These are phyloP conservation scores for Vigna angularis DNA, from an alignment of 306 rosid genomes.

Conservation along the genomic window DNA sequence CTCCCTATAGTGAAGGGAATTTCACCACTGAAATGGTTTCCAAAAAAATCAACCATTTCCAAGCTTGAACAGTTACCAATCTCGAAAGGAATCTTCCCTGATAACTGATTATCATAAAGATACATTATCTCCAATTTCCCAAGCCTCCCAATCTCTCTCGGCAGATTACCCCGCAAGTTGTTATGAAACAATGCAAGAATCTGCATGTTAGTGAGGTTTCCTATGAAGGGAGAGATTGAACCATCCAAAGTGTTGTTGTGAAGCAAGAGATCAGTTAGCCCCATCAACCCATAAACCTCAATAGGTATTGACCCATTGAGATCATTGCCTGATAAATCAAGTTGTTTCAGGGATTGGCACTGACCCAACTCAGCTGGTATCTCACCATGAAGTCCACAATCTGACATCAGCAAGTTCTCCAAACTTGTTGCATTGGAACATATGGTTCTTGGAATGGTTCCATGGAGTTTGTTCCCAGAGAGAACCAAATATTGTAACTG, in stretches of 20 bases:
- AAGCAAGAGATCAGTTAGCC: constrained; percentile 64
- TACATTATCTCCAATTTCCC: constrained; percentile 59
- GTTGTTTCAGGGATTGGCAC: constrained; percentile 64
- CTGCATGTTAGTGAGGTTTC: constrained; percentile 65
- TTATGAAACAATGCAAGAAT: constrained; percentile 68
- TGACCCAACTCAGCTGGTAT: constrained; percentile 71
- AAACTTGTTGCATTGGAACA: constrained; percentile 78
- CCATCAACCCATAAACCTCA: constrained; percentile 60
- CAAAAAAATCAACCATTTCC: constrained; percentile 76
- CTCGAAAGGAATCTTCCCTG: constrained; percentile 81
- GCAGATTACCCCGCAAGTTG: constrained; percentile 71
- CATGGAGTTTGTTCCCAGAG: constrained; percentile 61
- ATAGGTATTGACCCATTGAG: constrained; percentile 75
- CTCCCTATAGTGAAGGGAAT: constrained; percentile 84
- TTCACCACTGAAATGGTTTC: constrained; percentile 68
- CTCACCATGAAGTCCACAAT: constrained; percentile 58
- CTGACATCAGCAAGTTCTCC: constrained; percentile 56
- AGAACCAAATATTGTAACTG: constrained; percentile 59
- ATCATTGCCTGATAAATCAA: constrained; percentile 75
- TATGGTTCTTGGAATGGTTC: constrained; percentile 63
- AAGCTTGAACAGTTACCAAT: constrained; percentile 81
- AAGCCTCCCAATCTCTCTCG: constrained; percentile 82
- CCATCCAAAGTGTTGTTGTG: constrained; percentile 82
- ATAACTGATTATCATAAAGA: constrained; percentile 76
- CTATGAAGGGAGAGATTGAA: constrained; percentile 71